Evolutionary conservation across 1,284 basidiomycete genomes (phyloP).

Genomic region (Boletus calvinii): DNA sequence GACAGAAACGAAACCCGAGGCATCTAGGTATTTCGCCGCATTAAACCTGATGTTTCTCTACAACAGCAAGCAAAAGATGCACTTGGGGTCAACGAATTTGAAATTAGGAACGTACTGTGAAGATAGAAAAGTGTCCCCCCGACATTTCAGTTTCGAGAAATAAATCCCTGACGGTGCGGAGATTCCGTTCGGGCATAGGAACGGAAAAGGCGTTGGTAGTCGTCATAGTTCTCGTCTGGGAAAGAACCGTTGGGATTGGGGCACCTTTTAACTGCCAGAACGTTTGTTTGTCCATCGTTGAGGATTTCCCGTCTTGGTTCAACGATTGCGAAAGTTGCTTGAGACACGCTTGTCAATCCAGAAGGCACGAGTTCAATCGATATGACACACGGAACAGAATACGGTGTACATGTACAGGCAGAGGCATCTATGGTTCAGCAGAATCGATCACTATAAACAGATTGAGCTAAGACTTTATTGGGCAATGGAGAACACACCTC

Average conservation of each 20-base stretch:
- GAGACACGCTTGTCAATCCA: conserved; percentile 3
- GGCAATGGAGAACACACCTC: conserved; percentile 55
- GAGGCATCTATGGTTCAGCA: conserved; percentile 41
- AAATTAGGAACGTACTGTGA: conserved; percentile 14
- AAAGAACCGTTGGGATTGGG: background rate
- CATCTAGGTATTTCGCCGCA: background rate
- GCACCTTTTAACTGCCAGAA: conserved; percentile 3
- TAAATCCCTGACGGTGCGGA: background rate
- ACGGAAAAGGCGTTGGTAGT: background rate
- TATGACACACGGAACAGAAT: conserved; percentile 9
- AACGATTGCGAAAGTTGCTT: background rate
- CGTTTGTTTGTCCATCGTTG: conserved; percentile 10
- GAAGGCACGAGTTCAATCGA: conserved; percentile 16
- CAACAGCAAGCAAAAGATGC: background rate
- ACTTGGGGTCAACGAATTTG: background rate
- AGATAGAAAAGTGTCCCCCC: background rate
- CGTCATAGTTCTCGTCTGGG: conserved; percentile 2
- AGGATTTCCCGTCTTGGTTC: conserved; percentile 11
- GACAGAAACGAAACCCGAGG: background rate
- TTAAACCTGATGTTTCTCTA: background rate
- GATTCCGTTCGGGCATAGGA: conserved; percentile 11
- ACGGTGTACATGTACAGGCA: conserved; percentile 13
- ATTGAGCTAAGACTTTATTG: conserved; percentile 9
- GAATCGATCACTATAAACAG: conserved; percentile 55
- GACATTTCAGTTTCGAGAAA: background rate